These are phyloP conservation scores for Arthrobotrys musiformis DNA, from an alignment of 2,329 filamentous ascomycete species.

Conservation along the genomic window DNA sequence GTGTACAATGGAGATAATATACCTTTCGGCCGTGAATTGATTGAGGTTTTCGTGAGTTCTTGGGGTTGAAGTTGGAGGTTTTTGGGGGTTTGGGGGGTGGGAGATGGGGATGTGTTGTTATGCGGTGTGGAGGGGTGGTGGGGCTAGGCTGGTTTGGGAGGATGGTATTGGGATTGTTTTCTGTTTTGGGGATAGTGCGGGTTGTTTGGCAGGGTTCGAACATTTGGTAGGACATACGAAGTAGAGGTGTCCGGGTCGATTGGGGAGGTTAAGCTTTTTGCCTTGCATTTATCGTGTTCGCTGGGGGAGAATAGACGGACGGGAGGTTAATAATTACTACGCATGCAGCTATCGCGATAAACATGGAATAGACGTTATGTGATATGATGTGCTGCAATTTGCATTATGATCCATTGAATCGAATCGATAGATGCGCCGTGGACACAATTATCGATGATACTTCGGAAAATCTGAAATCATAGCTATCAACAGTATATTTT, in stretches of 20 bases:
- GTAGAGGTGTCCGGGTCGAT: too few relatives aligned
- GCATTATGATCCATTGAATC: too few relatives aligned
- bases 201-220: too few relatives aligned
- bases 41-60: constrained; percentile 9
- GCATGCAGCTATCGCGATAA: too few relatives aligned
- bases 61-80: neutral
- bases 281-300: neutral
- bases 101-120: constrained; percentile 39
- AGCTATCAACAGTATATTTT: too few relatives aligned
- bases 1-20: neutral
- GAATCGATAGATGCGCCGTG: too few relatives aligned
- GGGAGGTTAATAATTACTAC: neutral
- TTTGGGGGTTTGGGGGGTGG: constrained; percentile 1
- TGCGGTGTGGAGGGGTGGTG: neutral
- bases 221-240: too few relatives aligned
- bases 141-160: constrained; percentile 36
- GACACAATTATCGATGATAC: too few relatives aligned
- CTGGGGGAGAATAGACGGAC: neutral
- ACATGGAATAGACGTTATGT: too few relatives aligned
- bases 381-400: too few relatives aligned
- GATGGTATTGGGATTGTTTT: neutral
- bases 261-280: neutral
- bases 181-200: constrained; percentile 10
- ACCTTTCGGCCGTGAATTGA: constrained; percentile 35
- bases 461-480: too few relatives aligned